phyloP scores from a whole-genome alignment of 768 basidiomycete species.

The Candolleomyces eurysporus region DNA sequence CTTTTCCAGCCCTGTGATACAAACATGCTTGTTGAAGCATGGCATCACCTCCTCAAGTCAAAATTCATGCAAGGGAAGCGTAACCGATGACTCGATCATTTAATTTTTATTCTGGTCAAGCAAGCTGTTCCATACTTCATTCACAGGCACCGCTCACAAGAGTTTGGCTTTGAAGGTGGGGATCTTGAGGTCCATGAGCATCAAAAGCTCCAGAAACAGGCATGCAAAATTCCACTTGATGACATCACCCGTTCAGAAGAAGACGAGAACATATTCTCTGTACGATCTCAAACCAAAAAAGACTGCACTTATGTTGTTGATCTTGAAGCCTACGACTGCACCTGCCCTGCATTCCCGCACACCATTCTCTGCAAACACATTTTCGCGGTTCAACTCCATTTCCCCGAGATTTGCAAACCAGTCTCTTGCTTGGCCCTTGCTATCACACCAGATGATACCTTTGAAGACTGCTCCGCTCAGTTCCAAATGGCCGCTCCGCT shows the following conservation, averaged over 20 bases:
- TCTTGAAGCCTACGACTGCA: background rate
- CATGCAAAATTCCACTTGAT: too few relatives aligned
- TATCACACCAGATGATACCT: background rate
- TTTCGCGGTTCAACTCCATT: background rate
- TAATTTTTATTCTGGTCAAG: conserved; percentile 13
- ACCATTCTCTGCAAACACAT: background rate
- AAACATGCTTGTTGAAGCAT: conserved; percentile 26
- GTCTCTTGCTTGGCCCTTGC: background rate
- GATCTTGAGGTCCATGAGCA: too few relatives aligned
- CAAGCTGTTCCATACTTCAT: conserved; percentile 11
- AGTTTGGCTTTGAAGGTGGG: conserved; percentile 18
- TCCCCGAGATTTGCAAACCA: background rate
- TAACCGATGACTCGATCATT: conserved; percentile 17
- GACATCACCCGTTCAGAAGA: background rate
- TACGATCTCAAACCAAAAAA: background rate
- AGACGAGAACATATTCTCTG: background rate
- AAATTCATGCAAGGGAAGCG: conserved; percentile 20
- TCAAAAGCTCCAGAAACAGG: too few relatives aligned
- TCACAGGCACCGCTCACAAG: conserved; percentile 13
- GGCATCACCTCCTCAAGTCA: conserved; percentile 22
- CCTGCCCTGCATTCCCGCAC: background rate
- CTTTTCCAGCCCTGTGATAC: conserved; percentile 18
- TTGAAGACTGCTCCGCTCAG: background rate
- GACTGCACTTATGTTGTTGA: background rate
- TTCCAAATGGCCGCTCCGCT: too few relatives aligned